Percentiles rank a stretch among this genome's conserved stretches.
Evolutionary conservation across 164 flowering plant species (phyloP).

Genomic region (Santalum album): DNA sequence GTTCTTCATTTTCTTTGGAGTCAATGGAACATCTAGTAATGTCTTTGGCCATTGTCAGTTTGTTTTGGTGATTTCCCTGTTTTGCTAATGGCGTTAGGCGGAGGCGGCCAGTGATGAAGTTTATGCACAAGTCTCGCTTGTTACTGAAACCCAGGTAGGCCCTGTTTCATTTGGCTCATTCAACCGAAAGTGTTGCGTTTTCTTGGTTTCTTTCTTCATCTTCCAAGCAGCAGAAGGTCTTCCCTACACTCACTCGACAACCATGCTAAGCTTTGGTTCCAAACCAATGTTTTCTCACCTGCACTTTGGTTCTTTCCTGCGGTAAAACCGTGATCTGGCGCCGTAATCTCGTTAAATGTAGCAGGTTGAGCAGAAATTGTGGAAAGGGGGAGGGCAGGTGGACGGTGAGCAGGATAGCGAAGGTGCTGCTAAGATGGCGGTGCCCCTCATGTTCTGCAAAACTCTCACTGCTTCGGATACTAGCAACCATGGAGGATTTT

Average conservation of each 20-base stretch:
- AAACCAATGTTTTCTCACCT: no score
- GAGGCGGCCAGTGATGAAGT: conserved; percentile 77
- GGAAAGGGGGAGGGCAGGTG: conserved; percentile 35
- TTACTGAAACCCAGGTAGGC: conserved; percentile 72
- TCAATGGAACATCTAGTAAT: background rate
- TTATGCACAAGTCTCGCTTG: conserved; percentile 73
- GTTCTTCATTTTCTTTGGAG: no score
- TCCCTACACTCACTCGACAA: no score
- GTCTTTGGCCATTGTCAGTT: background rate
- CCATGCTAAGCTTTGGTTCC: no score
- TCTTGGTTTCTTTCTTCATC: no score
- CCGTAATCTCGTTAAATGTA: no score
- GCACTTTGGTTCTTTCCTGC: no score
- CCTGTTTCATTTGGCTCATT: background rate
- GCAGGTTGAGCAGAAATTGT: conserved; percentile 50
- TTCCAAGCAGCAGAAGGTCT: no score
- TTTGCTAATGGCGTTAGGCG: conserved; percentile 62
- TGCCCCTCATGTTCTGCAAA: conserved; percentile 99
- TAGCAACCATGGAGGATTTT: conserved; percentile 99
- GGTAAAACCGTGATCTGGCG: no score
- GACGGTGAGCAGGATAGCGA: conserved; percentile 40
- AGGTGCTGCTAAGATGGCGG: conserved; percentile 31
- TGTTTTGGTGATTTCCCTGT: no score
- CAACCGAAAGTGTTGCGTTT: no score
- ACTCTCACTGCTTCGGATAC: conserved; percentile 99